Base-by-base conservation (phyloP, 768 basidiomycete species). In the Crucibulum laeve region DNA sequence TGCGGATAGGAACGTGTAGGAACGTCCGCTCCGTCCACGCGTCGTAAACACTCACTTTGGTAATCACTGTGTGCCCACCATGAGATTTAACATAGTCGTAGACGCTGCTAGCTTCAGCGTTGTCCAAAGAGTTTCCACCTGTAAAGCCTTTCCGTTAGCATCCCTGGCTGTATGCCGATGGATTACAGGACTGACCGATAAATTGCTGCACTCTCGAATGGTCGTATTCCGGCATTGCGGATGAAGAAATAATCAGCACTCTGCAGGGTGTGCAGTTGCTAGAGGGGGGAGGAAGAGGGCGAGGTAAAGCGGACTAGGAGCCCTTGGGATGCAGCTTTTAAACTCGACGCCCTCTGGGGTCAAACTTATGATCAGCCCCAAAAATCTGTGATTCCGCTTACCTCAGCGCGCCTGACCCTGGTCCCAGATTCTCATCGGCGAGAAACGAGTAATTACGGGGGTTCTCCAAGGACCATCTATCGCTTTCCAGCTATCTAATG, bases 1-100 rank as follows among this genome's bases (percentile, higher is more conserved):
- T 41, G 42, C 15, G n/a, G 5, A 36, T 32, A 24, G 28, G 34
- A 32, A 38, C 25, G 15, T 42, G 28, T n/a, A n/a, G n/a, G n/a
- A n/a, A n/a, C n/a, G n/a, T n/a, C n/a, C n/a, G n/a, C n/a, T n/a
- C n/a, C n/a, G n/a, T n/a, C n/a, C n/a, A n/a, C n/a, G n/a, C n/a
- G n/a, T n/a, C 10, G 10, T 19, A 51, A 7, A 17, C 2, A 58
- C 76, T 49, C 54, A 94, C 96, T 73, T 98, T 98, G 46, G 92
- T 96, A 68, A 99, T 97, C 48, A 98, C 94, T 15, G 96, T 95
- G 66, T 99, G 96, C 45, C 96, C 96, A 7, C 94, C 93, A 61
- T 94, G 73, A 38, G 71, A 68, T 60, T 87, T 84, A 25, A 98
- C 94, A 65, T 95, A 99, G 69, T 97, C 93, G 50, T 82, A 74